These are phyloP conservation scores for Tricholoma saponaceum DNA, from an alignment of 768 basidiomycete species.

Conservation along the genomic window DNA sequence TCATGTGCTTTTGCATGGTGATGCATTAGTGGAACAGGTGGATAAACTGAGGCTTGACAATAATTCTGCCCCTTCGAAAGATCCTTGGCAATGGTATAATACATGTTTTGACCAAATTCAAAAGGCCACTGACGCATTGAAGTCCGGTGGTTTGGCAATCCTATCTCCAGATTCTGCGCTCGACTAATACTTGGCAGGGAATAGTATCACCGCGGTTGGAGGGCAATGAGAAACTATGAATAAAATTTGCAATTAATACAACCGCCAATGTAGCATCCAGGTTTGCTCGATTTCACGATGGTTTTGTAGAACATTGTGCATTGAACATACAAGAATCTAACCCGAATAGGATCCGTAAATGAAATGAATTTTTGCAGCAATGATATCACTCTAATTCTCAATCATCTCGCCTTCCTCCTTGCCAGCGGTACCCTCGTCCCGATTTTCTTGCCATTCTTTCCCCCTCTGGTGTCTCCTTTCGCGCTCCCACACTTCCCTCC, in stretches of 20 bases:
- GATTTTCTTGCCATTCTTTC: slow-evolving; percentile 21
- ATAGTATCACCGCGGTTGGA: background rate
- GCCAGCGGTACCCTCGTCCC: slow-evolving; percentile 26
- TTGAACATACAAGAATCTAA: background rate
- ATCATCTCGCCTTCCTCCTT: slow-evolving; percentile 38
- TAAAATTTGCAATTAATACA: background rate
- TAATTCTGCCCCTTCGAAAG: slow-evolving; percentile 20
- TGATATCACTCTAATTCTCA: slow-evolving; percentile 1
- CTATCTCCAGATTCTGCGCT: background rate
- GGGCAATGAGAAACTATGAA: background rate
- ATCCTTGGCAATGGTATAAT: slow-evolving; percentile 56
- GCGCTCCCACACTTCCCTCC: slow-evolving; percentile 48
- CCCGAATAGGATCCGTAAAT: background rate
- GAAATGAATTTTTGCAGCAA: background rate
- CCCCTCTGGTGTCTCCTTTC: slow-evolving; percentile 32
- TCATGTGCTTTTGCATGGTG: slow-evolving; percentile 17
- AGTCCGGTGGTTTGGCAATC: slow-evolving; percentile 9
- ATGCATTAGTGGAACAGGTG: slow-evolving; percentile 26
- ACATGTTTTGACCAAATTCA: slow-evolving; percentile 62
- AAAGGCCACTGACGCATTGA: slow-evolving; percentile 32
- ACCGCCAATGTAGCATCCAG: too few relatives aligned
- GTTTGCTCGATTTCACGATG: too few relatives aligned
- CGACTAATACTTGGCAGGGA: background rate
- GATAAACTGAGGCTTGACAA: slow-evolving; percentile 17
- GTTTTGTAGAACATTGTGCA: background rate